Evolutionary conservation across 345 rosid genomes (phyloP).

Genomic region (Toxicodendron radicans): DNA sequence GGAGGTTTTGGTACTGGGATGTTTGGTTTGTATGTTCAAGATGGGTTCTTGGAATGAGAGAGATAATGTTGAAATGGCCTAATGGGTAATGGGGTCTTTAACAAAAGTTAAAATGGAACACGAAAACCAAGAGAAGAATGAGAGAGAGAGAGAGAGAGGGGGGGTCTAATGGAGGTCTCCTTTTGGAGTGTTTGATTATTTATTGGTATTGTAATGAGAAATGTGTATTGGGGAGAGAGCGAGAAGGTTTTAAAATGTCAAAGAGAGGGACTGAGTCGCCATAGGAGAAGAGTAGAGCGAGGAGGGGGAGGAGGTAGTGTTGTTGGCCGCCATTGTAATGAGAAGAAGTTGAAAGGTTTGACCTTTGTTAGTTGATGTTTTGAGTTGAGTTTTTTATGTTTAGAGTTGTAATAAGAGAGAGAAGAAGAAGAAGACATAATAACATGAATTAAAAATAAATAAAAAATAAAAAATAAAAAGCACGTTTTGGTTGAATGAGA

Average conservation of each 20-base stretch:
- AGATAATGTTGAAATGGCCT: conserved; percentile 7
- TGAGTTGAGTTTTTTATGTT: not conserved
- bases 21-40: conserved; percentile 14
- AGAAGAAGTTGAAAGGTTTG: conserved; percentile 32
- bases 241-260: conserved; percentile 18
- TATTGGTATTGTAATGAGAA: not conserved
- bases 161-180: conserved; percentile 27
- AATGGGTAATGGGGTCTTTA: conserved; percentile 32
- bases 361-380: conserved; percentile 27
- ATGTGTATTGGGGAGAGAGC: not conserved
- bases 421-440: not conserved
- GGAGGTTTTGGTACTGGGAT: conserved; percentile 24
- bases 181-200: not conserved
- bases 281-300: not conserved
- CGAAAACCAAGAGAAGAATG: conserved; percentile 43
- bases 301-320: not conserved
- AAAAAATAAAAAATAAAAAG: no score
- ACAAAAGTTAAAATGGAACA: conserved; percentile 39
- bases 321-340: conserved; percentile 45
- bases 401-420: not conserved
- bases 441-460: conserved; percentile 14
- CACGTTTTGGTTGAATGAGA: conserved; percentile 38
- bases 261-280: conserved; percentile 26
- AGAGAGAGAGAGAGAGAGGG: not conserved
- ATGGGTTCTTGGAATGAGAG: conserved; percentile 32